Evolutionary conservation across 2,329 filamentous ascomycete species (phyloP), one percentile per base, ranked within the genome.

Genomic region (Penicillium paneum): DNA sequence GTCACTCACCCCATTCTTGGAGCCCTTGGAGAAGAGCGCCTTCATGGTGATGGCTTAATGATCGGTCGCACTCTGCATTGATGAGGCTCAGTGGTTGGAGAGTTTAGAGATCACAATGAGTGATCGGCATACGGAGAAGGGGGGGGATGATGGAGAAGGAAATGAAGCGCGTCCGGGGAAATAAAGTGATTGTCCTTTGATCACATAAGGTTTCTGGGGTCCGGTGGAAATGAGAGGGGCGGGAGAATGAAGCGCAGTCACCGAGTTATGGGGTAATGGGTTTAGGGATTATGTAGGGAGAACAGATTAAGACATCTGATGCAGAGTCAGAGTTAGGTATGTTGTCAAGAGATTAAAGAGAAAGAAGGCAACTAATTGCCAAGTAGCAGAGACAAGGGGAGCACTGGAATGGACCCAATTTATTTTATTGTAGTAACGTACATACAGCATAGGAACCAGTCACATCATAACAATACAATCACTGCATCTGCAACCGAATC

Each of bases 1-100:
- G 39, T 43, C 39, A 59, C 67, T 55, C 67, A 73, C 73, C 63
- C 67, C 67, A 71, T 72, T 65, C 62, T 71, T 71, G 49, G 74
- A 66, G 62, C 69, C 72, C 58, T 64, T 74, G 52, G 73, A 66
- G 60, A 76, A 75, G 48, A 74, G 70, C 63, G 71, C 67, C 74
- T 76, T 76, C 43, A 62, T 73, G 61, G 57, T 65, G 61, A 58
- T 65, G 55, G 64, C 59, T 59, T 54, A 53, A 57, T 62, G 35
- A 51, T 47, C 49, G 58, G 56, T 56, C 52, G 63, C 56, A 61
- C 59, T 57, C 61, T 53, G 70, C 70, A 70, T 69, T 63, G 64
- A 45, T 40, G 63, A 63, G 51, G 21, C 8, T 36, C 32, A 32
- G 34, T 29, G n/a, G 15, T 19, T 15, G 29, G 29, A 19, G 55